Evolutionary conservation across 2,329 filamentous ascomycete species (phyloP).

Genomic region (Fusarium marasasianum): DNA sequence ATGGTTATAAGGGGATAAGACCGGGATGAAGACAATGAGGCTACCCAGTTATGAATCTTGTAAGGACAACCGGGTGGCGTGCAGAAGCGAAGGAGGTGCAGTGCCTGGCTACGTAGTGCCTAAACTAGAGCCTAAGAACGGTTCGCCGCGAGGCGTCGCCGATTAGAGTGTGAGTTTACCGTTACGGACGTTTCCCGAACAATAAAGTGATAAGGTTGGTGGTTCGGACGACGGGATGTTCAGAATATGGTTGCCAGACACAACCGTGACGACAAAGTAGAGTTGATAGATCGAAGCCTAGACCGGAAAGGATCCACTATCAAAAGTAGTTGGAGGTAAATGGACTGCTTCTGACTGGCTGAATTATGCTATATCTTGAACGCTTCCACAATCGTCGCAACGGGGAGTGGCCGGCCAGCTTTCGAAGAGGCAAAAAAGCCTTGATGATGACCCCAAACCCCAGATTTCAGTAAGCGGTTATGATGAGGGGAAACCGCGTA

Average conservation of each 20-base stretch:
- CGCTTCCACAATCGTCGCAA: constrained; percentile 6
- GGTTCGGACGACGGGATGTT: constrained; percentile 45
- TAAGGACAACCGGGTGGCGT: constrained; percentile 26
- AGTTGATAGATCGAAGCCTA: constrained; percentile 32
- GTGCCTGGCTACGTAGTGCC: constrained; percentile 8
- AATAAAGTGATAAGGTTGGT: constrained; percentile 15
- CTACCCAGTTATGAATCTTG: constrained; percentile 28
- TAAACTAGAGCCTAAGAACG: constrained; percentile 8
- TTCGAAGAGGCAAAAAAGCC: constrained; percentile 1
- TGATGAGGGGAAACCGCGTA: constrained; percentile 20
- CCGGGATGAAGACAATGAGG: constrained; percentile 18
- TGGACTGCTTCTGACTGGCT: constrained; percentile 34
- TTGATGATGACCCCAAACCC: constrained; percentile 17
- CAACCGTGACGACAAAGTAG: constrained; percentile 34
- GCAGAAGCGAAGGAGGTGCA: constrained; percentile 16
- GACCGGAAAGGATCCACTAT: constrained; percentile 38
- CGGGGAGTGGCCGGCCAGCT: constrained; percentile 25
- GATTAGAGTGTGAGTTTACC: constrained; percentile 19
- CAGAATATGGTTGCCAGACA: constrained; percentile 24
- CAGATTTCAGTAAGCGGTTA: constrained; percentile 8
- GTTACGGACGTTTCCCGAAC: constrained; percentile 40
- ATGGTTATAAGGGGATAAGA: constrained; percentile 17
- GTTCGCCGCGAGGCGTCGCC: constrained; percentile 20
- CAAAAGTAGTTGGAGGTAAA: constrained; percentile 26
- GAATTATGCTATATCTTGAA: constrained; percentile 13